Conservation (phyloP, 1,139 yeast genomes). For the Trichomonascaceae sp. region DNA sequence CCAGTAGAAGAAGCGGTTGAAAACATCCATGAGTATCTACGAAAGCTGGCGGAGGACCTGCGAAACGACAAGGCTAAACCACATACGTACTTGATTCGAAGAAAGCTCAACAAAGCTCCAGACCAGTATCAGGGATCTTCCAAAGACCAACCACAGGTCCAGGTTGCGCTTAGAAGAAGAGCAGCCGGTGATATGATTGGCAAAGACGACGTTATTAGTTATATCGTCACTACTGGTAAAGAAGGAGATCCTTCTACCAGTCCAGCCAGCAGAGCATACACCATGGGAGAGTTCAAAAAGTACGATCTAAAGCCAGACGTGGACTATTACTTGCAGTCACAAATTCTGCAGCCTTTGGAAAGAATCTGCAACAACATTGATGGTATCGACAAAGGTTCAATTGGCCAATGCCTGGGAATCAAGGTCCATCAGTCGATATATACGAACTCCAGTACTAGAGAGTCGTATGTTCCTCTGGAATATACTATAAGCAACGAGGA, state of each 20-base stretch:
- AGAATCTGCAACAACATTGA: constrained; percentile 81
- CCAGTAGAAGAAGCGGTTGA: constrained; percentile 75
- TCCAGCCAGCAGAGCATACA: constrained; percentile 60
- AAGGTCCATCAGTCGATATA: constrained; percentile 59
- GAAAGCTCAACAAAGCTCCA: constrained; percentile 38
- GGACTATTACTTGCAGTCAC: constrained; percentile 76
- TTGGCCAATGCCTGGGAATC: constrained; percentile 72
- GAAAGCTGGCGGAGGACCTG: constrained; percentile 52
- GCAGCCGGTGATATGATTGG: constrained; percentile 77
- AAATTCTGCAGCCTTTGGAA: constrained; percentile 85
- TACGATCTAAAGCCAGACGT: constrained; percentile 63
- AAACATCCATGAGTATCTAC: constrained; percentile 68
- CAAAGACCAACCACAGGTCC: constrained; percentile 86
- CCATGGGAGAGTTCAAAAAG: constrained; percentile 62
- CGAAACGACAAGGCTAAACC: constrained; percentile 55
- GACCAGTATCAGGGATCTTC: constrained; percentile 40
- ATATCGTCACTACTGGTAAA: constrained; percentile 55
- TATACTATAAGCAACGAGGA: constrained; percentile 77
- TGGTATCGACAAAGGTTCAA: constrained; percentile 74
- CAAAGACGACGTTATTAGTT: constrained; percentile 88
- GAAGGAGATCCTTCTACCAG: constrained; percentile 30
- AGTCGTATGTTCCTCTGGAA: constrained; percentile 67
- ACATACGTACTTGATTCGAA: constrained; percentile 46
- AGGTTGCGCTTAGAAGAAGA: constrained; percentile 77
- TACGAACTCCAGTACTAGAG: constrained; percentile 33